phyloP scores from a whole-genome alignment of 805 yeast genomes.

The Crinitomyces ghanaensis region DNA sequence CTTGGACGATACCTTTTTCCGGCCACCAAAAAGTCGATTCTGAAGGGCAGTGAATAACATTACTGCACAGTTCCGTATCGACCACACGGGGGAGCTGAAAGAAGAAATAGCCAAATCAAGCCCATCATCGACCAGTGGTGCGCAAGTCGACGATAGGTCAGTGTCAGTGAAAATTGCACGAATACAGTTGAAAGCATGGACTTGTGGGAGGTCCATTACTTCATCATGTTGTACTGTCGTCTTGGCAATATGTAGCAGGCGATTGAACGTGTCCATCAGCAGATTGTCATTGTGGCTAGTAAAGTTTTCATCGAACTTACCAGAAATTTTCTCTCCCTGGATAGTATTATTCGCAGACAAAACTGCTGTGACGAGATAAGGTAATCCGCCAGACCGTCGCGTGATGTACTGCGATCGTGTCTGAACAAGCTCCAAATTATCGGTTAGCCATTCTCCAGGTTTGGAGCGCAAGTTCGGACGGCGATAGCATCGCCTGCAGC shows the following conservation, averaged over 20 bases:
- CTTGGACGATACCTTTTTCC: constrained; percentile 35
- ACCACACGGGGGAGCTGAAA: constrained; percentile 66
- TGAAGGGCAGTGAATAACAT: constrained; percentile 86
- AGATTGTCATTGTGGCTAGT: too few species aligned
- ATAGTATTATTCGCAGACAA: constrained; percentile 38
- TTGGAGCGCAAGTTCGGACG: constrained; percentile 25
- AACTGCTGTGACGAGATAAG: constrained; percentile 64
- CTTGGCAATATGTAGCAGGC: constrained; percentile 44
- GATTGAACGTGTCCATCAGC: constrained; percentile 38
- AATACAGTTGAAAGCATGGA: constrained; percentile 84
- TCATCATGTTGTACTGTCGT: constrained; percentile 37
- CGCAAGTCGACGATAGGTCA: constrained; percentile 42
- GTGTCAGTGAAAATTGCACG: constrained; percentile 65
- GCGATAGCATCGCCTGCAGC: constrained; percentile 45
- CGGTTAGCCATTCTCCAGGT: constrained; percentile 48
- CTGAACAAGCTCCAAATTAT: constrained; percentile 42
- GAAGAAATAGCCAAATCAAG: constrained; percentile 48
- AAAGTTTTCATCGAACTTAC: too few species aligned
- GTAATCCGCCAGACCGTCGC: constrained; percentile 88
- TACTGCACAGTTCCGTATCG: constrained; percentile 81
- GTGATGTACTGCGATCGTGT: constrained; percentile 60
- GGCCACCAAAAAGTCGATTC: constrained; percentile 64
- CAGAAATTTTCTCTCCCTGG: constrained; percentile 23
- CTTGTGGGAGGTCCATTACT: constrained; percentile 74
- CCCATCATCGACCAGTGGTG: constrained; percentile 43